phyloP scores from a whole-genome alignment of 768 basidiomycete genomes.

The Scleroderma bovista region DNA sequence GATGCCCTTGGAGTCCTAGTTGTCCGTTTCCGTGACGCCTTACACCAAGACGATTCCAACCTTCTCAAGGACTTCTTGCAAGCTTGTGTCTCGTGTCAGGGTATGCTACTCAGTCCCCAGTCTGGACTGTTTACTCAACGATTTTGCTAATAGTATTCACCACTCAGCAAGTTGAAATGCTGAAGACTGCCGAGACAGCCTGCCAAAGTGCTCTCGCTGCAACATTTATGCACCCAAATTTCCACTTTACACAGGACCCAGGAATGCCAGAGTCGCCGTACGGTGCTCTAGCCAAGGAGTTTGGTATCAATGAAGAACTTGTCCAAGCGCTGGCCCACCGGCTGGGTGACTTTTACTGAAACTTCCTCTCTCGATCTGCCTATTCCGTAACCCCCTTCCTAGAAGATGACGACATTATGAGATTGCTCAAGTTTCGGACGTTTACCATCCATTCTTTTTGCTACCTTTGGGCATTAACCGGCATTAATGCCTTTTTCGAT shows the following conservation, averaged over 20 bases:
- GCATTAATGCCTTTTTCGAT: slow-evolving; percentile 18
- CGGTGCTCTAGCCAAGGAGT: slow-evolving; percentile 62
- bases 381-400: neutral
- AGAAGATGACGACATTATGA: slow-evolving; percentile 15
- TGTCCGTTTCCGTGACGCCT: slow-evolving; percentile 37
- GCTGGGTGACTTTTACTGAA: slow-evolving; percentile 29
- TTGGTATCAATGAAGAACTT: slow-evolving; percentile 64
- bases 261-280: slow-evolving; percentile 24
- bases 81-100: slow-evolving; percentile 51
- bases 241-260: slow-evolving; percentile 12
- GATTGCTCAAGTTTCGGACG: slow-evolving; percentile 4
- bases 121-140: neutral
- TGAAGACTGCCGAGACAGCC: slow-evolving; percentile 40
- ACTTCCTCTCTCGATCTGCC: neutral
- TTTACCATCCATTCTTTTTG: neutral
- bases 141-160: slow-evolving; percentile 50
- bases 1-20: slow-evolving; percentile 57
- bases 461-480: slow-evolving; percentile 23
- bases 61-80: slow-evolving; percentile 43
- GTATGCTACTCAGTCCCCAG: slow-evolving; percentile 29
- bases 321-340: slow-evolving; percentile 65
- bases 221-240: slow-evolving; percentile 5
- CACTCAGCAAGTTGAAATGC: slow-evolving; percentile 47
- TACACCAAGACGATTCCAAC: slow-evolving; percentile 29
- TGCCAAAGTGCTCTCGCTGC: slow-evolving; percentile 16